Conservation (phyloP, 2,329 filamentous ascomycete species). For the Xylaria polymorpha region DNA sequence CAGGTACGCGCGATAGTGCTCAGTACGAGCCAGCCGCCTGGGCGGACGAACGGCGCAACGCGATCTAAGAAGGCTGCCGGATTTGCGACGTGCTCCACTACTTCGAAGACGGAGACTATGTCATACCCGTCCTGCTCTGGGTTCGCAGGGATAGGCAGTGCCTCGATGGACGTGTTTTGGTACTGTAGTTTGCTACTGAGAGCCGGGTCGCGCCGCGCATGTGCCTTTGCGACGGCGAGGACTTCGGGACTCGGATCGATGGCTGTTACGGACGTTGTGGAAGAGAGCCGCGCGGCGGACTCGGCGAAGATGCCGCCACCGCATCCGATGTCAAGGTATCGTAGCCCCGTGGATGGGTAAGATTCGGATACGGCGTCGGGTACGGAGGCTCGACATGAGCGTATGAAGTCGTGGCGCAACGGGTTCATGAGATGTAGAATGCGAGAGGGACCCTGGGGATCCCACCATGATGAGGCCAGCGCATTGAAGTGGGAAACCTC, state of each 20-base stretch:
- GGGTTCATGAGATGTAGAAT: conserved; percentile 98
- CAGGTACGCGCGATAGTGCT: conserved; percentile 93
- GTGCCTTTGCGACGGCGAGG: conserved; percentile 77
- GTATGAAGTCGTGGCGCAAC: conserved; percentile 92
- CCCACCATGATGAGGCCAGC: conserved; percentile 96
- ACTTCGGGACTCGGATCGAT: conserved; percentile 83
- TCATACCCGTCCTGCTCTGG: conserved; percentile 69
- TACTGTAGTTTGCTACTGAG: conserved; percentile 76
- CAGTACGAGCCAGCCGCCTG: conserved; percentile 92
- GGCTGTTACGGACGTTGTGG: conserved; percentile 73
- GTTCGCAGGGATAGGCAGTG: conserved; percentile 59
- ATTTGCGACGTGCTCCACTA: conserved; percentile 89
- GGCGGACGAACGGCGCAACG: conserved; percentile 80
- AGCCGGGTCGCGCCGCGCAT: conserved; percentile 78
- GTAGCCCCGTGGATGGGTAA: conserved; percentile 57
- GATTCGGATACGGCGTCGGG: conserved; percentile 53
- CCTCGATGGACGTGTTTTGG: conserved; percentile 80
- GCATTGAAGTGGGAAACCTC: conserved; percentile 96
- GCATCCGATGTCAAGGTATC: conserved; percentile 92
- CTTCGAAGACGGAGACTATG: conserved; percentile 89
- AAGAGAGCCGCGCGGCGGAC: conserved; percentile 76
- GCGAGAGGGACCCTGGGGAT: conserved; percentile 90
- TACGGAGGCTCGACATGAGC: conserved; percentile 72
- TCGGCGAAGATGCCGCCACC: conserved; percentile 98
- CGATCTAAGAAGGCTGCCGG: conserved; percentile 79